phyloP scores from a whole-genome alignment of 495 filamentous ascomycete genomes.

The Usnea hakonensis region DNA sequence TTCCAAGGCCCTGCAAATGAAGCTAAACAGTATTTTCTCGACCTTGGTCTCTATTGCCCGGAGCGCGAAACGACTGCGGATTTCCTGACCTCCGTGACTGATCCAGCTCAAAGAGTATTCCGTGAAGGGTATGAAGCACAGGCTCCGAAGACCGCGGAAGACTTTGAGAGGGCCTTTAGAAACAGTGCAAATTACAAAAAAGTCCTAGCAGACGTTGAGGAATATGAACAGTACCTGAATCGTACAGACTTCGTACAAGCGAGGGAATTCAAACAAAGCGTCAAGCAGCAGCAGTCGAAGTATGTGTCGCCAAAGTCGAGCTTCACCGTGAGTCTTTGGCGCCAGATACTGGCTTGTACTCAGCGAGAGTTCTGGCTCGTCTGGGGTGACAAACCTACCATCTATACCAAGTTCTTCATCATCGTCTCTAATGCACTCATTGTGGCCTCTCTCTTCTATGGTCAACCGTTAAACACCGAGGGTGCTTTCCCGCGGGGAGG shows the following conservation, averaged over 20 bases:
- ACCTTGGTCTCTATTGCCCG: slow-evolving; percentile 60
- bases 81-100: slow-evolving; percentile 70
- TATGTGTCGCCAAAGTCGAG: slow-evolving; percentile 59
- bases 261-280: slow-evolving; percentile 59
- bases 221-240: slow-evolving; percentile 53
- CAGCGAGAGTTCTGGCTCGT: slow-evolving; percentile 70
- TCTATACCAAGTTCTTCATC: slow-evolving; percentile 73
- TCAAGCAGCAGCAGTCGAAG: slow-evolving; percentile 59
- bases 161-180: slow-evolving; percentile 55
- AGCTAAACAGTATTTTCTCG: slow-evolving; percentile 60
- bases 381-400: slow-evolving; percentile 61
- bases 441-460: slow-evolving; percentile 66
- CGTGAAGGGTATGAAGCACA: slow-evolving; percentile 56
- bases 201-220: slow-evolving; percentile 47
- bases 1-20: slow-evolving; percentile 55
- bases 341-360: slow-evolving; percentile 63
- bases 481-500: slow-evolving; percentile 65
- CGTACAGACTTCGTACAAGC: slow-evolving; percentile 57
- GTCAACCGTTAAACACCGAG: slow-evolving; percentile 51
- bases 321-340: slow-evolving; percentile 58
- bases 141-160: slow-evolving; percentile 53
- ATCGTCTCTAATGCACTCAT: slow-evolving; percentile 70
- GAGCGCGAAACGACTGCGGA: slow-evolving; percentile 65
- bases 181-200: slow-evolving; percentile 45
- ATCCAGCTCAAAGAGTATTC: slow-evolving; percentile 59